A percentile compares a stretch with the other conserved stretches of the same genome.
Conservation (phyloP, 306 rosid species). For the Lathyrus sativus region DNA sequence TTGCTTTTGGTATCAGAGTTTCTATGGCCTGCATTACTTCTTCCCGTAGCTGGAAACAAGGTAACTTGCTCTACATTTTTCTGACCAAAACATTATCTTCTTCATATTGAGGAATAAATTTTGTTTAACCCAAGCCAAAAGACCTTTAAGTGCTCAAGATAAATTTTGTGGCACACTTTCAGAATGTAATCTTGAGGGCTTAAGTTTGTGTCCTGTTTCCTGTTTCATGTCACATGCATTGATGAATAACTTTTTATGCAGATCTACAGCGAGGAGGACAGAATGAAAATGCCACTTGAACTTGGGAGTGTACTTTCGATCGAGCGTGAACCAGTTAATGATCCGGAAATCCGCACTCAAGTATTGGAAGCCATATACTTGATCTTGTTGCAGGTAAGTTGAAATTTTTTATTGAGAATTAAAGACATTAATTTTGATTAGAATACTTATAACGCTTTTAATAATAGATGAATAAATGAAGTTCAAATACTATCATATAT, state of each 20-base stretch:
- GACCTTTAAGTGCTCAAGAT: slow-evolving; percentile 8
- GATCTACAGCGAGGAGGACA: slow-evolving; percentile 78
- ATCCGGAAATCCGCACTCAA: slow-evolving; percentile 82
- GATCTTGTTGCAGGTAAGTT: slow-evolving; percentile 73
- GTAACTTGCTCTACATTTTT: slow-evolving; percentile 46
- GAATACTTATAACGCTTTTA: too few relatives aligned
- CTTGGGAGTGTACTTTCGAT: slow-evolving; percentile 85
- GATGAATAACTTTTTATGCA: slow-evolving; percentile 39
- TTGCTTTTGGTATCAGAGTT: slow-evolving; percentile 90
- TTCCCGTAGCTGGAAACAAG: slow-evolving; percentile 95
- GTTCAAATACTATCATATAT: too few relatives aligned
- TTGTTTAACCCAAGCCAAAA: neutral
- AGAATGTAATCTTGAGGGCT: slow-evolving; percentile 10
- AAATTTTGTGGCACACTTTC: slow-evolving; percentile 11
- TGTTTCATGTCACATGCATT: slow-evolving; percentile 32
- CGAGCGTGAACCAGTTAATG: slow-evolving; percentile 77
- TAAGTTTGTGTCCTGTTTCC: neutral
- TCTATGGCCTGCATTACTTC: slow-evolving; percentile 97
- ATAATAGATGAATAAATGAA: too few relatives aligned
- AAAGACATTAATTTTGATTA: too few relatives aligned
- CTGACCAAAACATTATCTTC: slow-evolving; percentile 28
- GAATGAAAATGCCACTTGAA: slow-evolving; percentile 91
- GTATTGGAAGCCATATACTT: slow-evolving; percentile 87
- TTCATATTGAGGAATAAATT: slow-evolving; percentile 29
- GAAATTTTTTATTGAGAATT: too few relatives aligned